Evolutionary conservation across 2,329 filamentous ascomycete species (phyloP), one percentile per base, ranked within the genome.

Genomic region (Beauveria medogensis): DNA sequence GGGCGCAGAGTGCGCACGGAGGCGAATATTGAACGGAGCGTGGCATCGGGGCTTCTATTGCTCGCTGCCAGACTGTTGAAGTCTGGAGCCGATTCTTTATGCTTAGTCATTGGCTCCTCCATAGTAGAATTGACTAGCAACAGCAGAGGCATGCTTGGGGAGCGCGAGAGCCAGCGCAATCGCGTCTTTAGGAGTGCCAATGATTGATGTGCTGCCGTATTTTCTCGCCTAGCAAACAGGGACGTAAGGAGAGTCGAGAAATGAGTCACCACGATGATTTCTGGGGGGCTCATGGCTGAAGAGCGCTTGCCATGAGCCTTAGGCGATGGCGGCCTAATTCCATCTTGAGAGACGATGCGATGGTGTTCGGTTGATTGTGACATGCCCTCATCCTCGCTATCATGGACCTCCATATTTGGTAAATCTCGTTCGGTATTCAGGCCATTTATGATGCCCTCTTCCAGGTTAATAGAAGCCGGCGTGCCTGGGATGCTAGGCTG

Each of bases 201-300:
- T 14, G 73, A 71, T 5, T 69, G 67, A 69, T 85, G 82, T 1
- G 82, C 83, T 46, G 74, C 67, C 4, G 72, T 67, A 62, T 73
- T 79, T 65, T 78, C 74, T 62, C 76, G 75, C 60, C 77, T 74
- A 2, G 79, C 72, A 70, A 85, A 85, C 54, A 85, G 75, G 5
- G 76, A 69, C 28, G 75, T 77, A 22, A 86, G 74, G 4, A 86
- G 73, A 18, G 73, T 66, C 2, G 80, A 79, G 67, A 83, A 78
- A 70, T 83, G 80, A 8, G 82, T 83, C 59, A 85, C 71, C 58
- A 86, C 72, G 51, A 86, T 75, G 44, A 85, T 70, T 59, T 79
- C 76, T 8, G 78, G 77, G 14, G 67, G 46, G 10, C 46, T 34
- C 26, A 40, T 55, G 22, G 20, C 18, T 20, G 37, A 16, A 28